Percentiles rank a stretch among this genome's conserved stretches.
These are phyloP conservation scores for Chytridium lagenaria DNA, from an alignment of 371 early-diverging fungal species.

Conservation along the genomic window DNA sequence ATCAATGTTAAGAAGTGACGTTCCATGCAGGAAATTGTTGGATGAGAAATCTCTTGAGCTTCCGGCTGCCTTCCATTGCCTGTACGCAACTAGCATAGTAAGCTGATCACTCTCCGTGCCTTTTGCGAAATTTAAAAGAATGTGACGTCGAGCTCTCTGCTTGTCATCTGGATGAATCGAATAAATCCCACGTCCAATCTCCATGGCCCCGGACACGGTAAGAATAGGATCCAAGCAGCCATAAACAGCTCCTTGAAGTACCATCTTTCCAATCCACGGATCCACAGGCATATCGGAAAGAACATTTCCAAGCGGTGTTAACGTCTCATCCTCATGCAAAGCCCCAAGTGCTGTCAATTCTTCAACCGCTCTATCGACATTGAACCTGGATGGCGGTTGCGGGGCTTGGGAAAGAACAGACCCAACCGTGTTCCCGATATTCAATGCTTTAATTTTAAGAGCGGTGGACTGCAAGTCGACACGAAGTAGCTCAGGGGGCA, in stretches of 20 bases:
- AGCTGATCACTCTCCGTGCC: conserved; percentile 46
- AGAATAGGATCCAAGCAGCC: conserved; percentile 83
- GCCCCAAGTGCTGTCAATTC: conserved; percentile 55
- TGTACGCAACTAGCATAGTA: conserved; percentile 41
- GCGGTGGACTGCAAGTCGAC: conserved; percentile 55
- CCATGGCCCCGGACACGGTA: conserved; percentile 74
- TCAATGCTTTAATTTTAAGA: conserved; percentile 57
- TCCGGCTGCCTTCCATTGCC: conserved; percentile 31
- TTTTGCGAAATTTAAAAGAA: conserved; percentile 33
- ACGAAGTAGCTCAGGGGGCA: conserved; percentile 62
- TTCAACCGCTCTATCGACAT: conserved; percentile 39
- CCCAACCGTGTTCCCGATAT: conserved; percentile 40
- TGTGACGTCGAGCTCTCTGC: conserved; percentile 38
- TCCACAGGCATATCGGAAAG: conserved; percentile 60
- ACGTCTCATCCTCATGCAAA: conserved; percentile 48
- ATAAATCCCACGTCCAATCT: conserved; percentile 44
- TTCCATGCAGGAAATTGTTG: conserved; percentile 40
- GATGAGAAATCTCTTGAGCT: conserved; percentile 32
- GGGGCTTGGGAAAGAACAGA: conserved; percentile 54
- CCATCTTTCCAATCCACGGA: conserved; percentile 81
- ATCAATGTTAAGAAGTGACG: conserved; percentile 42
- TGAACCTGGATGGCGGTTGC: conserved; percentile 49
- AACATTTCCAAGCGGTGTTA: conserved; percentile 61
- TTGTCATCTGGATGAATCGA: conserved; percentile 50
- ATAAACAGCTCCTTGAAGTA: conserved; percentile 79